Conservation (phyloP, 2,329 filamentous ascomycete species). For the Lecanicillium sp. region DNA sequence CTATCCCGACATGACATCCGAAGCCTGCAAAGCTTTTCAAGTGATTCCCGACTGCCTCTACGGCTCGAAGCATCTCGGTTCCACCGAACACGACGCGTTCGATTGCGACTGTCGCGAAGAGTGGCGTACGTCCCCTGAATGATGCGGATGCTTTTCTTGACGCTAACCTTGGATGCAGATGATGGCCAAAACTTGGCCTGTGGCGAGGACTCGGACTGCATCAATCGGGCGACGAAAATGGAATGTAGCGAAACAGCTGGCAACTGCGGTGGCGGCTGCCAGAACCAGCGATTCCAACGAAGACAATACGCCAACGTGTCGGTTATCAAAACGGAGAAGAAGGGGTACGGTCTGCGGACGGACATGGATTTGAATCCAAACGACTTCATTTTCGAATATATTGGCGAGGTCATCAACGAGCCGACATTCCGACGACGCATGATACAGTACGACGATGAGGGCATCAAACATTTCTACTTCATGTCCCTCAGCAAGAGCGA, state of each 20-base stretch:
- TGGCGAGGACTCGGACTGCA: slow-evolving; percentile 94
- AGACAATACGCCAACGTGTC: slow-evolving; percentile 86
- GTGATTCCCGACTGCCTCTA: slow-evolving; percentile 83
- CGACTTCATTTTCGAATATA: slow-evolving; percentile 97
- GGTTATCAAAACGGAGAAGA: slow-evolving; percentile 97
- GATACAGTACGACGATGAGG: slow-evolving; percentile 88
- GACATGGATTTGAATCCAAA: slow-evolving; percentile 69
- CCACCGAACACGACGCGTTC: slow-evolving; percentile 80
- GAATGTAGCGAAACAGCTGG: slow-evolving; percentile 76
- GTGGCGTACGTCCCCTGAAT: slow-evolving; percentile 64
- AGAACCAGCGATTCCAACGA: slow-evolving; percentile 91
- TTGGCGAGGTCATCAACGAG: slow-evolving; percentile 96
- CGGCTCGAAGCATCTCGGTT: slow-evolving; percentile 82
- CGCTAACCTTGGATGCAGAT: slow-evolving; percentile 28
- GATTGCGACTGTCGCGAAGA: slow-evolving; percentile 95
- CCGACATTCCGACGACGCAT: slow-evolving; percentile 81
- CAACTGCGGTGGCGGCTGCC: slow-evolving; percentile 79
- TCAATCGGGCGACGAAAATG: slow-evolving; percentile 97
- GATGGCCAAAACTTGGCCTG: slow-evolving; percentile 73
- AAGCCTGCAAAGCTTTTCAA: slow-evolving; percentile 70
- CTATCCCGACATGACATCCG: slow-evolving; percentile 68
- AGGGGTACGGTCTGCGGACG: slow-evolving; percentile 85
- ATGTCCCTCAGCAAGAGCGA: slow-evolving; percentile 97
- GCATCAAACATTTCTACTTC: slow-evolving; percentile 99
- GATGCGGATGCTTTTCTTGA: slow-evolving; percentile 11